Base-by-base conservation (phyloP, 805 yeast genomes). In the Kodamaea laetipori region DNA sequence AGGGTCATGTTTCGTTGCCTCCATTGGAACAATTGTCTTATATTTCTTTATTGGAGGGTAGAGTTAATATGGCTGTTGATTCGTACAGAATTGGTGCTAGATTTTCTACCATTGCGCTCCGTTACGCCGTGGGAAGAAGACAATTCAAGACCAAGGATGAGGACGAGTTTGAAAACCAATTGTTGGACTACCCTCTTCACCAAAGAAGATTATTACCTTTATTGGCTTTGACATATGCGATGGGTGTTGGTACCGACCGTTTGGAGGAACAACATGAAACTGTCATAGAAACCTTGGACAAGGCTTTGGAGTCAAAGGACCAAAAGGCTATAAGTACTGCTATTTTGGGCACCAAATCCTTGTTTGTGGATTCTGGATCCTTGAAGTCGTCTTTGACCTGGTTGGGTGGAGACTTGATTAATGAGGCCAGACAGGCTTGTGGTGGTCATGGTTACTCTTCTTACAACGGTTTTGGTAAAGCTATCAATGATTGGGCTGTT, bases 391-490 rank as follows among this genome's bases (percentile, higher is more conserved):
- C 76, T 23, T 58, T 62, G 53, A 71, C 76, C 28, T 71, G 76
- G 76, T 56, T 63, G 46, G 67, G 70, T 21, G 71, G 72, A 45
- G 69, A 62, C 27, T 57, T 69, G 42, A 70, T 71, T 43, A 69
- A 69, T 46, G 66, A 71, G 53, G 46, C 64, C 28, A 64, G 76
- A 55, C 76, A 71, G 56, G 61, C 75, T 18, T 71, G 76, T 57
- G 76, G 76, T 55, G 76, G 76, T 41, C 75, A 66, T 52, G 76
- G 76, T 47, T 71, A 71, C 63, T 67, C 73, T 30, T 51, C 69
- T 27, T 71, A 71, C 60, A 62, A 61, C 47, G 76, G 75, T 17
- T 71, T 71, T 44, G 76, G 75, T 43, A 71, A 69, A 56, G 62
- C 71, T 32, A 67, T 61, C 46, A 69, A 66, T 35, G 76, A 71